phyloP scores from a whole-genome alignment of 176 grass and related monocot species.

The Thalia dealbata region DNA sequence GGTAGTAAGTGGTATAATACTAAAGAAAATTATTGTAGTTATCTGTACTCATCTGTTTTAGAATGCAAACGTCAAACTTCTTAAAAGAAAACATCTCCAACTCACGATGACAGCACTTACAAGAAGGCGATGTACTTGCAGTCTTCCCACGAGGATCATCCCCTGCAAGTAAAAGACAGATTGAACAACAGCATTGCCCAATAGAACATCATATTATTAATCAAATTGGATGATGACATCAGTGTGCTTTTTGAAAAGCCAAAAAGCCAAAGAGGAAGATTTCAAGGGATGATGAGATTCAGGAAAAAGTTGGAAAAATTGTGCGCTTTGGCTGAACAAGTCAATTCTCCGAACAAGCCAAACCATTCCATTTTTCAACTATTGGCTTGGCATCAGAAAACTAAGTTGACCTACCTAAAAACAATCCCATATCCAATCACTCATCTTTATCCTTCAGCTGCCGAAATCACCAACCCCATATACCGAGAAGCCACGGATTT shows the following conservation, averaged over 20 bases:
- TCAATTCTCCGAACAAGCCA: background rate
- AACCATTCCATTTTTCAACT: background rate
- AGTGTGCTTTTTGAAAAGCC: background rate
- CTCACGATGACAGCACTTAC: background rate
- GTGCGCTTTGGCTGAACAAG: constrained; percentile 1
- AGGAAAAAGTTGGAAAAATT: background rate
- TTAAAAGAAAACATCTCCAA: background rate
- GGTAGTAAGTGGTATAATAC: too few species aligned
- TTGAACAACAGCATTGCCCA: background rate
- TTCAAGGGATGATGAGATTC: too few species aligned
- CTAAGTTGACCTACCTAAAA: background rate
- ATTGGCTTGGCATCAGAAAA: too few species aligned
- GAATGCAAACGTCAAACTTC: background rate
- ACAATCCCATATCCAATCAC: background rate
- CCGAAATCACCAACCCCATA: background rate
- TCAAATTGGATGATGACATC: background rate
- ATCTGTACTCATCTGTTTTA: background rate
- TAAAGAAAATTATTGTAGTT: too few species aligned
- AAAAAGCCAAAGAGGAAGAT: background rate
- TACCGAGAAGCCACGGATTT: background rate
- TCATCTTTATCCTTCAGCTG: too few species aligned
- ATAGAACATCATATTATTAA: background rate
- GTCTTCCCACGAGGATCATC: background rate
- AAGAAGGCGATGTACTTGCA: background rate
- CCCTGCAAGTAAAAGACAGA: background rate